A percentile compares a stretch with the other conserved stretches of the same genome.
These are phyloP conservation scores for Heritiera littoralis DNA, from an alignment of 345 rosid species.

Conservation along the genomic window DNA sequence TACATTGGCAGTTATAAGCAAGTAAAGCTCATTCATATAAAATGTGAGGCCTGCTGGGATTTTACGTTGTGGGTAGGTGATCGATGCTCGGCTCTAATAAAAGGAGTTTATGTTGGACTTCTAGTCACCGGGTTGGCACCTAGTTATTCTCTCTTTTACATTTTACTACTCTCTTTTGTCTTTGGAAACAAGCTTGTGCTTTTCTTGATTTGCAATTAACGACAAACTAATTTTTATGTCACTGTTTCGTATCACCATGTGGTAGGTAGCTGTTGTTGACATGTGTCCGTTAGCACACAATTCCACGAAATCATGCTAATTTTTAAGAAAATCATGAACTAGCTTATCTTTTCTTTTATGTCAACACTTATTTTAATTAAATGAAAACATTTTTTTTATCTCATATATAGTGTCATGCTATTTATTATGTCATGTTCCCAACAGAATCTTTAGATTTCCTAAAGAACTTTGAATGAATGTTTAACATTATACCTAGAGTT, in stretches of 20 bases:
- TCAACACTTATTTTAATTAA: constrained; percentile 3
- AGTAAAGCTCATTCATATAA: neutral
- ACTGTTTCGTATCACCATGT: neutral
- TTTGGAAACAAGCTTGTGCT: neutral
- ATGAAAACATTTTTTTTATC: neutral
- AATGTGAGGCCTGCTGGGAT: neutral
- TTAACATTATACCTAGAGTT: neutral
- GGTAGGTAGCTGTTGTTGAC: constrained; percentile 8
- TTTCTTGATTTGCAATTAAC: constrained; percentile 7
- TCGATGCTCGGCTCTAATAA: neutral
- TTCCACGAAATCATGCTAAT: neutral
- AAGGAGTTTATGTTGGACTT: neutral
- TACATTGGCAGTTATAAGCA: neutral
- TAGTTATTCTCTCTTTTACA: neutral
- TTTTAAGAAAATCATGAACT: neutral
- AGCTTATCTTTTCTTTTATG: neutral
- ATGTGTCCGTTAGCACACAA: neutral
- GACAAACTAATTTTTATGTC: neutral
- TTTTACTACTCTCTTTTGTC: neutral
- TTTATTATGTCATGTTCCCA: neutral
- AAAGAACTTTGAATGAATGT: neutral
- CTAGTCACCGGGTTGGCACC: neutral
- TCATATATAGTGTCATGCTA: neutral
- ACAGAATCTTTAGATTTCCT: neutral
- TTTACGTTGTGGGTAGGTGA: neutral